phyloP scores from a whole-genome alignment of 2,329 filamentous ascomycete species.

The Cucurbitaria berberidis region DNA sequence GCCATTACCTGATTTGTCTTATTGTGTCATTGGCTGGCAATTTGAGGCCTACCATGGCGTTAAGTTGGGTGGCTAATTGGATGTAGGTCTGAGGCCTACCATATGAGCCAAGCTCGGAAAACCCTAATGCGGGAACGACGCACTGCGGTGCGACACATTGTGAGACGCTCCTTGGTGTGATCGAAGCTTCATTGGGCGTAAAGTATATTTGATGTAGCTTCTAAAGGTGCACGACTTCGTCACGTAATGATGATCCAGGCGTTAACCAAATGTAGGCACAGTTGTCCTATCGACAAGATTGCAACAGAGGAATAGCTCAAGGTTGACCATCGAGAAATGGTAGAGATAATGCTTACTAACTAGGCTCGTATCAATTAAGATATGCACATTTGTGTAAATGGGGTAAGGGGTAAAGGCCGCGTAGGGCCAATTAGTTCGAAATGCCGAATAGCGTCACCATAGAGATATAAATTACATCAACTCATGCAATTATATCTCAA shows the following conservation, averaged over 20 bases:
- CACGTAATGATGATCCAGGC: background rate
- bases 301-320: background rate
- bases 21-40: background rate
- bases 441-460: background rate
- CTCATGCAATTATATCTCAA: background rate
- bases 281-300: background rate
- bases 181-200: background rate
- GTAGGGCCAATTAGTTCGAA: background rate
- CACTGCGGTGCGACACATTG: background rate
- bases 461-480: background rate
- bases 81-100: background rate
- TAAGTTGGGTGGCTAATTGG: background rate
- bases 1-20: too few species aligned
- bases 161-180: background rate
- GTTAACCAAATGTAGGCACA: background rate
- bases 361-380: too few species aligned
- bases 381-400: background rate
- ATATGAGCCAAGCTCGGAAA: background rate
- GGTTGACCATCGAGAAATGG: too few species aligned
- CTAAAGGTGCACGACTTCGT: background rate
- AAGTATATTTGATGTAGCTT: background rate
- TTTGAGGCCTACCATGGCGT: conserved; percentile 3
- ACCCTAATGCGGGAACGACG: background rate
- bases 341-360: too few species aligned
- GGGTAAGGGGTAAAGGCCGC: too few species aligned